Evolutionary conservation across 768 basidiomycete genomes (phyloP), one percentile per base, ranked within the genome.

Genomic region (Pleurotus platypus): DNA sequence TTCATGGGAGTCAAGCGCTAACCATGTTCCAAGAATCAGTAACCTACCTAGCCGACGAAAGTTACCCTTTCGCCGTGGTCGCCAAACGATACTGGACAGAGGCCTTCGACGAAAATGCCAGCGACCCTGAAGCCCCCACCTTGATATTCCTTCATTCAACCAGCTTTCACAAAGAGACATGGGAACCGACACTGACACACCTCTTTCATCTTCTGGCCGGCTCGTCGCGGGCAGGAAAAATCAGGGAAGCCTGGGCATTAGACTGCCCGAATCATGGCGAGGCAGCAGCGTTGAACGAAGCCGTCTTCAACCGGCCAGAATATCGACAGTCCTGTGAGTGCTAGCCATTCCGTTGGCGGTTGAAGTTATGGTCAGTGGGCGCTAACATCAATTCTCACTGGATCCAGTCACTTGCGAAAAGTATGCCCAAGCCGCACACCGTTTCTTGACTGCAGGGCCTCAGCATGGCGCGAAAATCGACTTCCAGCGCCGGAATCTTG

Each of bases 191-290:
- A 3, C 61, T 89, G 12, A 73, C 75, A 20, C 71, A 70, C 12
- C 60, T 89, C 20, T 82, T 86, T 49, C 46, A 67, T 0, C 65
- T 72, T 22, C 66, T 69, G 15, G 43, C 57, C 38, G 50, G 51
- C 27, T 47, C 58, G 9, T 49, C 56, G 43, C 60, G 56, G 40
- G 50, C 46, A 46, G 60, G 72, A 24, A 71, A 72, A 56, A 76
- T 85, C 18, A 72, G 76, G 9, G 83, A 86, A 62, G 86, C 84
- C 16, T 89, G 86, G 85, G 75, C 77, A 38, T 74, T 89, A 60
- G 87, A 89, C 57, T 86, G 86, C 64, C 87, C 87, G 2, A 89
- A 89, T 63, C 87, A 89, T 64, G 87, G 87, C 11, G 81, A 80
- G 62, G 80, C 86, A 5, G 83, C 78, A 0, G 56, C 66, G 51